phyloP scores from a whole-genome alignment of 2,329 filamentous ascomycete species.

The Beauveria scarabaeidicola region DNA sequence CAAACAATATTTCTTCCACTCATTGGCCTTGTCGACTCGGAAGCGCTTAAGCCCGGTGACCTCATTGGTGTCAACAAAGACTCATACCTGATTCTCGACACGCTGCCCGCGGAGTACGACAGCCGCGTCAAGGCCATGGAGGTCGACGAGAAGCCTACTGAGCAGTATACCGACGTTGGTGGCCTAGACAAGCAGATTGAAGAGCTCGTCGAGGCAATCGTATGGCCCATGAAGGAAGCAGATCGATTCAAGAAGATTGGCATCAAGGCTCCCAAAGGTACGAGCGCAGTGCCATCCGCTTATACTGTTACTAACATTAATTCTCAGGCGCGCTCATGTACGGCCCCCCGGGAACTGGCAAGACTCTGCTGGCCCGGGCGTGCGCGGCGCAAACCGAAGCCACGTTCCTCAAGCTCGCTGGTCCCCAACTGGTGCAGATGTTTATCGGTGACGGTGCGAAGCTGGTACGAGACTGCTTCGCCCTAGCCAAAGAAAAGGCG shows the following conservation, averaged over 20 bases:
- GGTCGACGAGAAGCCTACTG: slow-evolving; percentile 98
- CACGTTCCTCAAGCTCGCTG: slow-evolving; percentile 96
- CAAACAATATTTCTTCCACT: slow-evolving; percentile 98
- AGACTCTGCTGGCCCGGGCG: slow-evolving; percentile 85
- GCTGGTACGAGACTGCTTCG: slow-evolving; percentile 94
- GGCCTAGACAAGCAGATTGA: slow-evolving; percentile 98
- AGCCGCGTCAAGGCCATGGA: slow-evolving; percentile 99
- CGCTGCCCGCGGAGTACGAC: slow-evolving; percentile 93
- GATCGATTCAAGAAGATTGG: slow-evolving; percentile 99
- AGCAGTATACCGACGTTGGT: slow-evolving; percentile 97
- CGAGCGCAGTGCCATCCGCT: slow-evolving; percentile 53
- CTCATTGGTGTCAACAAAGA: slow-evolving; percentile 99
- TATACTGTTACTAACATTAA: slow-evolving; percentile 53
- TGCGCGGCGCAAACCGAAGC: slow-evolving; percentile 97
- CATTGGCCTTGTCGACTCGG: slow-evolving; percentile 92
- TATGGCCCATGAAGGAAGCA: slow-evolving; percentile 99
- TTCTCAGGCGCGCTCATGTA: slow-evolving; percentile 88
- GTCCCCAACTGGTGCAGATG: slow-evolving; percentile 97
- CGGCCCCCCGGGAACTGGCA: slow-evolving; percentile 82
- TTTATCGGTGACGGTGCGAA: slow-evolving; percentile 99
- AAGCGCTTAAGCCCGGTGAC: slow-evolving; percentile 89
- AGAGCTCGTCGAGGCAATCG: slow-evolving; percentile 94
- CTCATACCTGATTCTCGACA: slow-evolving; percentile 94
- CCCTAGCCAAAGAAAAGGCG: slow-evolving; percentile 95
- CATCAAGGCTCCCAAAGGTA: slow-evolving; percentile 98